phyloP scores from a whole-genome alignment of 78 protist species.

The Cavenderia fasciculata region DNA sequence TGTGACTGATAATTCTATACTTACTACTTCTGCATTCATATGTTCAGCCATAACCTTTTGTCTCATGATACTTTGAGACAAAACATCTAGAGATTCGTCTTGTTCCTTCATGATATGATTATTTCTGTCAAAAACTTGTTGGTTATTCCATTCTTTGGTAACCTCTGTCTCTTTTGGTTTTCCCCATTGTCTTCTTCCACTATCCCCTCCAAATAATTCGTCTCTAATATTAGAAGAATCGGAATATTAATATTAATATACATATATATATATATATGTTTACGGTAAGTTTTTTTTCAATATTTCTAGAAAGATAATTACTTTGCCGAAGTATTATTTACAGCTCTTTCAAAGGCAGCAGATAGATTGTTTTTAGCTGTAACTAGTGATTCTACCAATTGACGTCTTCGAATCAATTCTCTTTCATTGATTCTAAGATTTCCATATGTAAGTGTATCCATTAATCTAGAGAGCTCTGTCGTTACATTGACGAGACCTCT shows the following conservation, averaged over 20 bases:
- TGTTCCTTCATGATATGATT: slow-evolving; percentile 31
- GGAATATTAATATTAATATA: too few relatives aligned
- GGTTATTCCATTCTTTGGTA: slow-evolving; percentile 18
- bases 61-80: slow-evolving; percentile 28
- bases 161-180: slow-evolving; percentile 51
- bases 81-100: slow-evolving; percentile 47
- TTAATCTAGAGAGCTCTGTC: slow-evolving; percentile 25
- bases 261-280: not conserved
- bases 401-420: slow-evolving; percentile 44
- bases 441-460: slow-evolving; percentile 49
- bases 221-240: not conserved
- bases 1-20: too few relatives aligned
- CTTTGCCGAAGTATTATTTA: slow-evolving; percentile 14
- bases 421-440: slow-evolving; percentile 31
- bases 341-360: slow-evolving; percentile 16
- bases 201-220: slow-evolving; percentile 31
- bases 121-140: slow-evolving; percentile 9
- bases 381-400: slow-evolving; percentile 25
- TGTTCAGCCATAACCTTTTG: slow-evolving; percentile 45
- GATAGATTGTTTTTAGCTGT: slow-evolving; percentile 41
- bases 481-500: slow-evolving; percentile 1
- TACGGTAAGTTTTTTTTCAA: not conserved
- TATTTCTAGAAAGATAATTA: too few relatives aligned
- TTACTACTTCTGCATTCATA: slow-evolving; percentile 39
- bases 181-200: slow-evolving; percentile 19